A percentile compares a stretch with the other conserved stretches of the same genome.
phyloP scores from a whole-genome alignment of 306 rosid species.

The Inga leiocalycina region DNA sequence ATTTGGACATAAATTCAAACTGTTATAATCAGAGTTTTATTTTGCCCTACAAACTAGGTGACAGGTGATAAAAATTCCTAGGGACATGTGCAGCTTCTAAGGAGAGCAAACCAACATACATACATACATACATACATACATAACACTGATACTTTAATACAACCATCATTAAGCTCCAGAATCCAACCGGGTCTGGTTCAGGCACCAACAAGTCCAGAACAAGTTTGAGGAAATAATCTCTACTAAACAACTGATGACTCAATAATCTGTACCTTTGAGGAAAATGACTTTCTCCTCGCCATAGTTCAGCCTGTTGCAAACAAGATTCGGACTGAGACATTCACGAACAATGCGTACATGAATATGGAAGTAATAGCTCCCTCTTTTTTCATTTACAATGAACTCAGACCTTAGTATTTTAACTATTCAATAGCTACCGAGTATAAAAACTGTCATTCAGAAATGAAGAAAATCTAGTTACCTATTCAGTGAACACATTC shows the following conservation, averaged over 20 bases:
- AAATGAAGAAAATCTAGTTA: conserved; percentile 38
- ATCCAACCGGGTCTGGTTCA: conserved; percentile 37
- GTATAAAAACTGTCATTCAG: conserved; percentile 22
- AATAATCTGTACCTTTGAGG: conserved; percentile 42
- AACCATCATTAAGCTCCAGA: conserved; percentile 36
- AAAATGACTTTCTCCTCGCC: conserved; percentile 33
- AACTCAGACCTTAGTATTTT: background rate
- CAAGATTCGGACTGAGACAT: conserved; percentile 30
- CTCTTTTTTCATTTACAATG: background rate
- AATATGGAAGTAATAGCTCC: conserved; percentile 22
- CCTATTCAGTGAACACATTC: conserved; percentile 59
- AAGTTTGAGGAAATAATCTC: conserved; percentile 5
- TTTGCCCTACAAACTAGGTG: conserved; percentile 21
- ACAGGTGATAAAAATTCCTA: conserved; percentile 32
- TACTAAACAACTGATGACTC: conserved; percentile 31
- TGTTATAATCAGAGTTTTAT: conserved; percentile 22
- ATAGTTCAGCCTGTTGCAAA: conserved; percentile 47
- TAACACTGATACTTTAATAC: conserved; percentile 23
- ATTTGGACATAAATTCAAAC: conserved; percentile 7
- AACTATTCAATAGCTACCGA: background rate
- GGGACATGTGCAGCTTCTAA: conserved; percentile 33
- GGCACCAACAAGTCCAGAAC: conserved; percentile 35
- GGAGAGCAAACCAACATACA: conserved; percentile 27
- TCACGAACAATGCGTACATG: conserved; percentile 24
- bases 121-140: background rate